phyloP scores from a whole-genome alignment of 257 asterid genomes.

The Solanum tacnaense region DNA sequence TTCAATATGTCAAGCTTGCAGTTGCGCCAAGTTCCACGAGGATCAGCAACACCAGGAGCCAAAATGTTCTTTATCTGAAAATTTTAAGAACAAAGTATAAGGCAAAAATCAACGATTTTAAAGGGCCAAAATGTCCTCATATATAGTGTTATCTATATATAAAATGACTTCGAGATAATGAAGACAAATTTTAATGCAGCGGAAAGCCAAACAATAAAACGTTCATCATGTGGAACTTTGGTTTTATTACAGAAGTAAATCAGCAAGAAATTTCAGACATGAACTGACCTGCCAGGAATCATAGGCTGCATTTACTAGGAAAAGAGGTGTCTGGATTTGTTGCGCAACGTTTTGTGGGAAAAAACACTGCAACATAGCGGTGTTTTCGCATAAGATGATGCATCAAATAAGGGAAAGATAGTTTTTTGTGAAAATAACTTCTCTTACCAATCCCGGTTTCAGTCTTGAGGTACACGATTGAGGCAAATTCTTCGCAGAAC shows the following conservation, averaged over 20 bases:
- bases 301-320: conserved; percentile 13
- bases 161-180: not conserved
- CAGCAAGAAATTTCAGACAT: not conserved
- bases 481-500: conserved; percentile 64
- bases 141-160: not conserved
- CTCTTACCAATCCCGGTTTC: conserved; percentile 67
- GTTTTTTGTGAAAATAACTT: not conserved
- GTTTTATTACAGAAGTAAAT: not conserved
- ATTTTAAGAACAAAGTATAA: not conserved
- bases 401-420: not conserved
- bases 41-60: conserved; percentile 62
- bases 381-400: not conserved
- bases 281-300: conserved; percentile 14
- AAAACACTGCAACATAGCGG: conserved; percentile 52
- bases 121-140: not conserved
- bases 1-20: conserved; percentile 51
- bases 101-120: not conserved
- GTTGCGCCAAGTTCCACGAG: conserved; percentile 38
- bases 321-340: conserved; percentile 32
- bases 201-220: not conserved
- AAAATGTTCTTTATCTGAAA: conserved; percentile 42
- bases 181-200: not conserved
- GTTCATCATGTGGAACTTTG: not conserved
- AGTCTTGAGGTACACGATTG: conserved; percentile 51
- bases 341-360: conserved; percentile 66